phyloP scores from a whole-genome alignment of 352 stramenopile species.

The Saprolegnia diclina region DNA sequence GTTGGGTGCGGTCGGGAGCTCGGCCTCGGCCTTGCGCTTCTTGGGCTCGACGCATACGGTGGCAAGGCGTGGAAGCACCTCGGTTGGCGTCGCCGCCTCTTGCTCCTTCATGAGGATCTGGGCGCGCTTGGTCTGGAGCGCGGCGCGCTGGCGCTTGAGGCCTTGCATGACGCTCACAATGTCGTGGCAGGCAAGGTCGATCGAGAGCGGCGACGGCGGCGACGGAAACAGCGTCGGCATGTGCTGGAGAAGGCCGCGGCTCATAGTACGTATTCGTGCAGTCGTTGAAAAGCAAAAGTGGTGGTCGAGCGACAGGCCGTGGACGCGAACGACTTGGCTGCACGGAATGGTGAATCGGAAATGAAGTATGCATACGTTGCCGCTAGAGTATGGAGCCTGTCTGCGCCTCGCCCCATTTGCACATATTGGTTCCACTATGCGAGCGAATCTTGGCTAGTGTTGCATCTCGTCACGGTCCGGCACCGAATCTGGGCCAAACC shows the following conservation, averaged over 20 bases:
- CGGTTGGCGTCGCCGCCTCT: not conserved
- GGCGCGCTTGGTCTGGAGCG: constrained; percentile 7
- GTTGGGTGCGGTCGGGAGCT: not conserved
- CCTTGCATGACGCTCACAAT: constrained; percentile 18
- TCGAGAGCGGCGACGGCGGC: not conserved
- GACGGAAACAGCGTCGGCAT: not conserved
- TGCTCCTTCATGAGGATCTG: constrained; percentile 5
- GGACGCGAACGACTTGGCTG: too few species aligned
- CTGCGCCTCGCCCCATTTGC: not conserved
- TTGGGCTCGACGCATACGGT: not conserved
- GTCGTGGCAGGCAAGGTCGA: not conserved
- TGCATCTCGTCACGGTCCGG: not conserved
- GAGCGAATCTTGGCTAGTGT: not conserved
- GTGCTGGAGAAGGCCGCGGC: not conserved
- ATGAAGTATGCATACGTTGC: not conserved
- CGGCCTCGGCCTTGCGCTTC: not conserved
- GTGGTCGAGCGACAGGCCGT: too few species aligned
- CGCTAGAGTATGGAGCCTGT: not conserved
- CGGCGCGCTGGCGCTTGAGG: constrained; percentile 21
- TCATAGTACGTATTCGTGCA: not conserved
- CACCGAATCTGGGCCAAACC: not conserved
- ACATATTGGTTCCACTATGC: not conserved
- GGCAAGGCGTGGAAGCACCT: not conserved
- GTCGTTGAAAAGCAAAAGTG: too few species aligned
- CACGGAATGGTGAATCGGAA: not conserved